Conservation (phyloP, 179 eudicot genomes). For the Gypsophila paniculata region DNA sequence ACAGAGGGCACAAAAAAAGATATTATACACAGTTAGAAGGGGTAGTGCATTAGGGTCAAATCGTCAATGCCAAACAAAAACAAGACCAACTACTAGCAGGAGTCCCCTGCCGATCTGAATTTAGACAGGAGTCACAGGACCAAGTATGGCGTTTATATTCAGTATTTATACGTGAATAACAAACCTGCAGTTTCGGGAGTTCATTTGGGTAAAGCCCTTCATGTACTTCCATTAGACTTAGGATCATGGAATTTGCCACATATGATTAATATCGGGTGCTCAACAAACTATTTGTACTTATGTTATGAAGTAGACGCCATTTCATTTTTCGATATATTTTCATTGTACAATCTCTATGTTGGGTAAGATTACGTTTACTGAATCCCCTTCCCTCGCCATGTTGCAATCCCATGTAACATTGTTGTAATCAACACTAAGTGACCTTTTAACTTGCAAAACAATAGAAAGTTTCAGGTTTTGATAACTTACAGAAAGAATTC, state of each 20-base stretch:
- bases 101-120: no score
- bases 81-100: background rate
- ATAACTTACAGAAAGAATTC: slow-evolving; percentile 70
- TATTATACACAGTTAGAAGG: background rate
- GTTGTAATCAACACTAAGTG: no score
- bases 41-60: background rate
- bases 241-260: background rate
- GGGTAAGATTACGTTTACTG: background rate
- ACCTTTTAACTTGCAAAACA: background rate
- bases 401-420: no score
- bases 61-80: background rate
- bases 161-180: background rate
- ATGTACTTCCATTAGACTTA: no score
- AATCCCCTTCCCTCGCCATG: background rate
- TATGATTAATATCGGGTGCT: no score
- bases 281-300: no score
- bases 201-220: background rate
- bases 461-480: background rate
- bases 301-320: background rate
- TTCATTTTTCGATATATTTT: background rate
- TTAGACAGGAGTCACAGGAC: background rate
- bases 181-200: background rate
- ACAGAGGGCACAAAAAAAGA: background rate
- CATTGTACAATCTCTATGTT: background rate
- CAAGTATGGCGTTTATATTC: background rate